Percentiles rank a stretch among this genome's conserved stretches.
Conservation (phyloP, 306 rosid species). For the Luffa aegyptiaca region DNA sequence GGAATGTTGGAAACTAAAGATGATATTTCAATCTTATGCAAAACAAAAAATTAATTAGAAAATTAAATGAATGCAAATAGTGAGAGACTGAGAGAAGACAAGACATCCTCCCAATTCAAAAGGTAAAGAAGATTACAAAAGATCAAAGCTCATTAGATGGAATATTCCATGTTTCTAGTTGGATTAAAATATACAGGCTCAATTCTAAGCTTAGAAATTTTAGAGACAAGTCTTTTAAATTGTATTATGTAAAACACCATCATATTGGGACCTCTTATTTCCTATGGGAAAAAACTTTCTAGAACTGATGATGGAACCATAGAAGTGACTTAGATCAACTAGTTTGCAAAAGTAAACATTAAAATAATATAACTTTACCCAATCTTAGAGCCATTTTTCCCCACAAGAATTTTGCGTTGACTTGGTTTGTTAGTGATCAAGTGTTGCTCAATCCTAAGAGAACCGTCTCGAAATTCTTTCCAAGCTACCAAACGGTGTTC, state of each 20-base stretch:
- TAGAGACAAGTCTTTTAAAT: not conserved
- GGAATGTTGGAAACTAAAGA: not conserved
- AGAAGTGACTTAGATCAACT: not conserved
- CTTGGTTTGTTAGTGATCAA: slow-evolving; percentile 61
- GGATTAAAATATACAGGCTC: not conserved
- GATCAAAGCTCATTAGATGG: not conserved
- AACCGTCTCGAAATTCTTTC: slow-evolving; percentile 90
- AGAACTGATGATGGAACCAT: not conserved
- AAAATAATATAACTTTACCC: slow-evolving; percentile 40
- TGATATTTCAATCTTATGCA: not conserved
- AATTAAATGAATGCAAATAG: not conserved
- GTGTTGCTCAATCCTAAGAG: slow-evolving; percentile 91
- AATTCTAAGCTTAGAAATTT: not conserved
- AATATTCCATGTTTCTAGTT: not conserved
- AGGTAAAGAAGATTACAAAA: not conserved
- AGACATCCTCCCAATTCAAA: not conserved
- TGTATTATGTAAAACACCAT: not conserved
- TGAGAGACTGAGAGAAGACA: not conserved
- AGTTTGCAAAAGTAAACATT: not conserved
- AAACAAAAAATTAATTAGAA: not conserved
- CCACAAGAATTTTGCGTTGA: slow-evolving; percentile 89
- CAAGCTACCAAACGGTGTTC: slow-evolving; percentile 80
- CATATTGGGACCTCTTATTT: not conserved
- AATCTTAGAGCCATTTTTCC: slow-evolving; percentile 85
- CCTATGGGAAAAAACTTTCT: not conserved